Conservation (phyloP, 2,329 filamentous ascomycete genomes). For the Curvularia sp. region DNA sequence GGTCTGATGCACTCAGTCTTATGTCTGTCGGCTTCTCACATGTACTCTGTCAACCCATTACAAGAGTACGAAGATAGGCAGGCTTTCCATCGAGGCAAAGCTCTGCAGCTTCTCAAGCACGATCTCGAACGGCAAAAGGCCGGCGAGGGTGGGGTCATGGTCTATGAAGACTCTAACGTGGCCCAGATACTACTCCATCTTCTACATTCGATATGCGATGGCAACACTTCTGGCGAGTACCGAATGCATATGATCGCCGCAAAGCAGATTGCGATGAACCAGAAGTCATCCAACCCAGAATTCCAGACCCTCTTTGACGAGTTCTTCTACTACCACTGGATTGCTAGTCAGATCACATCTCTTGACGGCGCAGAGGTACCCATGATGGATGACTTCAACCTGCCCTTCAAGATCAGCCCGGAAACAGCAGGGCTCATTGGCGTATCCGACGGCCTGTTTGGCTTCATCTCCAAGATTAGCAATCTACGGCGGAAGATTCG, state of each 20-base stretch:
- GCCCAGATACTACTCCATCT: slow-evolving; percentile 67
- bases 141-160: slow-evolving; percentile 46
- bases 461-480: slow-evolving; percentile 79
- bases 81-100: slow-evolving; percentile 45
- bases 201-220: slow-evolving; percentile 67
- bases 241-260: slow-evolving; percentile 80
- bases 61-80: slow-evolving; percentile 62
- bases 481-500: slow-evolving; percentile 77
- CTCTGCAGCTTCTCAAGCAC: slow-evolving; percentile 59
- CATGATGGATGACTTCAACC: slow-evolving; percentile 60
- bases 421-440: slow-evolving; percentile 72
- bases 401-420: slow-evolving; percentile 63
- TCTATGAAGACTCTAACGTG: slow-evolving; percentile 64
- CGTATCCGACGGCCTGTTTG: slow-evolving; percentile 81
- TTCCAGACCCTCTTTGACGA: slow-evolving; percentile 75
- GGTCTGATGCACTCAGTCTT: slow-evolving; percentile 91
- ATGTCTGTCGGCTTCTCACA: slow-evolving; percentile 79
- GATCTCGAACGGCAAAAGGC: slow-evolving; percentile 50
- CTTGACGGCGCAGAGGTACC: slow-evolving; percentile 61
- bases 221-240: slow-evolving; percentile 72
- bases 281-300: slow-evolving; percentile 67
- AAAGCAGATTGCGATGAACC: slow-evolving; percentile 68
- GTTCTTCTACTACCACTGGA: slow-evolving; percentile 84
- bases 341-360: slow-evolving; percentile 64
- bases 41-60: slow-evolving; percentile 60